These are phyloP conservation scores for Penicillium manginii DNA, from an alignment of 495 filamentous ascomycete species.

Conservation along the genomic window DNA sequence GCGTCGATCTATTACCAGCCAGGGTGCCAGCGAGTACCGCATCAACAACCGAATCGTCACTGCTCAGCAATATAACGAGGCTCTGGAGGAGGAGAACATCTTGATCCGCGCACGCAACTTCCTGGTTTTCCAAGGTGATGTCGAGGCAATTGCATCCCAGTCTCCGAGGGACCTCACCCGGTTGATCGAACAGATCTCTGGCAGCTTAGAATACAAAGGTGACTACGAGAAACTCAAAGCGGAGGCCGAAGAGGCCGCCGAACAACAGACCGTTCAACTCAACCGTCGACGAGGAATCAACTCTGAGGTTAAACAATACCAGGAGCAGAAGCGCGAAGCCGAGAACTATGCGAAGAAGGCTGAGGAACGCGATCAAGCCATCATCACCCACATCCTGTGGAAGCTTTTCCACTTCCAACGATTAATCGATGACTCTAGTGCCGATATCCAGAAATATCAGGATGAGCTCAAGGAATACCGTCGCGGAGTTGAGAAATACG, in stretches of 20 bases:
- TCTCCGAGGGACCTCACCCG: slow-evolving; percentile 92
- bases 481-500: slow-evolving; percentile 83
- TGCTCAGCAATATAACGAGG: slow-evolving; percentile 90
- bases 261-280: slow-evolving; percentile 85
- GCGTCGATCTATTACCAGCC: slow-evolving; percentile 90
- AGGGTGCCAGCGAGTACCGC: slow-evolving; percentile 90
- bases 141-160: slow-evolving; percentile 96
- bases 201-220: slow-evolving; percentile 91
- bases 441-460: slow-evolving; percentile 90
- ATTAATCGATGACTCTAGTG: slow-evolving; percentile 87
- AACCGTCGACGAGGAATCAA: slow-evolving; percentile 92
- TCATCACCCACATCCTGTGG: slow-evolving; percentile 94
- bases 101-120: slow-evolving; percentile 98
- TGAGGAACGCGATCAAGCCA: slow-evolving; percentile 86
- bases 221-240: slow-evolving; percentile 90
- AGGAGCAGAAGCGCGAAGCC: slow-evolving; percentile 95
- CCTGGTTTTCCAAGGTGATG: slow-evolving; percentile 97
- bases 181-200: slow-evolving; percentile 96
- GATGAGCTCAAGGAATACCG: slow-evolving; percentile 94
- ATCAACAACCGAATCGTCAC: slow-evolving; percentile 92
- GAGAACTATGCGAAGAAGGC: slow-evolving; percentile 88
- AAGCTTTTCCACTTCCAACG: slow-evolving; percentile 96
- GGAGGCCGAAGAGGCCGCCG: slow-evolving; percentile 82
- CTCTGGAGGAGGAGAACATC: slow-evolving; percentile 92
- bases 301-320: slow-evolving; percentile 95